These are phyloP conservation scores for Diaporthe humulicola DNA, from an alignment of 2,329 filamentous ascomycete genomes.

Conservation along the genomic window DNA sequence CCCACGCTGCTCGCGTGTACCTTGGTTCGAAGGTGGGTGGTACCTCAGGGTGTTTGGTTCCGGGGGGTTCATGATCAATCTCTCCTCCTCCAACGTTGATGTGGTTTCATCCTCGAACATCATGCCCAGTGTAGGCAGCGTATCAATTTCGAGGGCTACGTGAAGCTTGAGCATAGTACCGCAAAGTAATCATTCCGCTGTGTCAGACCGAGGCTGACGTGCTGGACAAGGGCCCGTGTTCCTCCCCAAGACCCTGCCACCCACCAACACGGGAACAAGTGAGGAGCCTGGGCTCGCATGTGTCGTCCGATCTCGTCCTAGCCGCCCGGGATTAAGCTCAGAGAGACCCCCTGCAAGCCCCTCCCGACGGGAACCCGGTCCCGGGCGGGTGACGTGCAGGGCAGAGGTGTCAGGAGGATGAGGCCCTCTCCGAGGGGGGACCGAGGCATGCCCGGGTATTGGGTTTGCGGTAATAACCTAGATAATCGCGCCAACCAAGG, in stretches of 20 bases:
- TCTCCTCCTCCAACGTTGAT: background rate
- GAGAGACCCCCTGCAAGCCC: background rate
- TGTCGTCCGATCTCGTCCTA: constrained; percentile 19
- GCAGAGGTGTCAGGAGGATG: background rate
- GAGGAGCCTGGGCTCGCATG: background rate
- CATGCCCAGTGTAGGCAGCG: background rate
- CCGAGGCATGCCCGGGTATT: constrained; percentile 12
- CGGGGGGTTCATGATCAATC: background rate
- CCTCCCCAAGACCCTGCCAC: background rate
- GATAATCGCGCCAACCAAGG: constrained; percentile 17
- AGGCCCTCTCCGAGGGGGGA: background rate
- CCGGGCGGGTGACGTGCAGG: constrained; percentile 29
- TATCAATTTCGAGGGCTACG: no score
- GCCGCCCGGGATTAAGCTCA: constrained; percentile 2
- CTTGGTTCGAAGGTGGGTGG: background rate
- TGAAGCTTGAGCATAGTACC: background rate
- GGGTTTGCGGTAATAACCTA: background rate
- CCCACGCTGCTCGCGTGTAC: background rate
- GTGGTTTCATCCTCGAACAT: background rate
- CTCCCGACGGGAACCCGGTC: constrained; percentile 23
- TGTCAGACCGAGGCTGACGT: background rate
- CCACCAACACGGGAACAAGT: background rate
- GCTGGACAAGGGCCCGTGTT: no score
- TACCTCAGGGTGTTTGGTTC: constrained; percentile 8
- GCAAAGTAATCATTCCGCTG: background rate